Percentiles rank a stretch among this genome's conserved stretches.
These are phyloP conservation scores for Teratosphaeria viscida DNA, from an alignment of 2,329 filamentous ascomycete genomes.

Conservation along the genomic window DNA sequence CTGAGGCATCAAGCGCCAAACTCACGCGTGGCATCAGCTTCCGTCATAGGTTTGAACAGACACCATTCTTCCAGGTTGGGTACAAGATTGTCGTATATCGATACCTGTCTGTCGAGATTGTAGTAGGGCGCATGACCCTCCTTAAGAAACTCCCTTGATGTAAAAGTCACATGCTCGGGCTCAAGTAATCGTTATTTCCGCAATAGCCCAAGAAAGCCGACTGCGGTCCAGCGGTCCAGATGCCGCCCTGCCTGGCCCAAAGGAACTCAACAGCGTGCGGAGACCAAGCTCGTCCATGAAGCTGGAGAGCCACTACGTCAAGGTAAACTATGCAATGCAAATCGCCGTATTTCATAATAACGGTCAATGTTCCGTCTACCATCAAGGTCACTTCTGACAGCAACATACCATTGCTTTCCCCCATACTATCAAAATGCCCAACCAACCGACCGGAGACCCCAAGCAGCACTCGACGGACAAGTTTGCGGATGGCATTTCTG, in stretches of 20 bases:
- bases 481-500: constrained; percentile 27
- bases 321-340: not conserved
- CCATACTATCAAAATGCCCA: constrained; percentile 14
- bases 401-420: not conserved
- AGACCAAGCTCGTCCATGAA: not conserved
- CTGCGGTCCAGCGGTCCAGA: not conserved
- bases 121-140: not conserved
- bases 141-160: not conserved
- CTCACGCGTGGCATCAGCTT: not conserved
- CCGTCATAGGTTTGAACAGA: not conserved
- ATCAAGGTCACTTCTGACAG: not conserved
- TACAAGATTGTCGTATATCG: too few species aligned
- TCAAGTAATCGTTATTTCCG: not conserved
- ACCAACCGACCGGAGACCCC: constrained; percentile 28
- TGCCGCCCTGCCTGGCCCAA: not conserved
- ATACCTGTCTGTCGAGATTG: not conserved
- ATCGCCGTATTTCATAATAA: not conserved
- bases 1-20: not conserved
- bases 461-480: constrained; percentile 26
- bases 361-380: not conserved
- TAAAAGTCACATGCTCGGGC: not conserved
- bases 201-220: not conserved
- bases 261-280: not conserved
- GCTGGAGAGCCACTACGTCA: not conserved
- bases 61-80: too few species aligned